A percentile compares a stretch with the other conserved stretches of the same genome.
phyloP scores from a whole-genome alignment of 2,329 filamentous ascomycete genomes.

The Colletotrichum neosansevieriae region DNA sequence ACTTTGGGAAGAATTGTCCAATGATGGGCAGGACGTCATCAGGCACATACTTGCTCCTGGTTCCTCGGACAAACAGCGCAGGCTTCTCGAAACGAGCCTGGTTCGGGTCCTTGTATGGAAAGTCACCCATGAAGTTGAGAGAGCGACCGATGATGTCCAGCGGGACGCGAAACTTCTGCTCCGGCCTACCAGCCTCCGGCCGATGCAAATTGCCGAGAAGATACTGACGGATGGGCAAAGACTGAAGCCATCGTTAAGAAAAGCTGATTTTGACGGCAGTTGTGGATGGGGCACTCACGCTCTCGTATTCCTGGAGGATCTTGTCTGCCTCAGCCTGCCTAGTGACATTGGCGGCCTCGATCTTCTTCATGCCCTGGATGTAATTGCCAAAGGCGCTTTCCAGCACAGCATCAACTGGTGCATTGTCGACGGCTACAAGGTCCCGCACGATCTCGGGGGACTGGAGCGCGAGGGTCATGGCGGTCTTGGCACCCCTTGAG shows the following conservation, averaged over 20 bases:
- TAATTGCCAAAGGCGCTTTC: conserved; percentile 83
- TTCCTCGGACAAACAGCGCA: conserved; percentile 84
- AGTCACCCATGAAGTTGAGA: conserved; percentile 84
- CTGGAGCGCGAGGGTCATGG: conserved; percentile 86
- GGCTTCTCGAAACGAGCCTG: conserved; percentile 78
- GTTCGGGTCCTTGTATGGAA: conserved; percentile 84
- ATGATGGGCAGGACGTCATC: conserved; percentile 85
- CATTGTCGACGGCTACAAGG: conserved; percentile 90
- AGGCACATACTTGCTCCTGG: conserved; percentile 80
- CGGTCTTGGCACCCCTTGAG: conserved; percentile 86
- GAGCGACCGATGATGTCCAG: conserved; percentile 75
- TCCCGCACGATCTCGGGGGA: conserved; percentile 75
- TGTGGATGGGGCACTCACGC: conserved; percentile 55
- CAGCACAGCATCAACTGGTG: conserved; percentile 84
- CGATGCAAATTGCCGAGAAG: conserved; percentile 86
- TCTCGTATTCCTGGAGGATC: conserved; percentile 81
- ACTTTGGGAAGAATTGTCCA: conserved; percentile 84
- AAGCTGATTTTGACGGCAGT: not conserved
- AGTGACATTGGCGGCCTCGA: conserved; percentile 76
- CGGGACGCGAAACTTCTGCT: conserved; percentile 83
- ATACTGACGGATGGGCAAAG: conserved; percentile 87
- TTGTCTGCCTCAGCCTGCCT: conserved; percentile 83
- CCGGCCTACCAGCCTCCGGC: conserved; percentile 57
- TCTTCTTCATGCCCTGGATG: conserved; percentile 84
- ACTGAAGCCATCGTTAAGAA: conserved; percentile 51